Evolutionary conservation across 1,284 basidiomycete genomes (phyloP).

Genomic region (Malassezia furfur): DNA sequence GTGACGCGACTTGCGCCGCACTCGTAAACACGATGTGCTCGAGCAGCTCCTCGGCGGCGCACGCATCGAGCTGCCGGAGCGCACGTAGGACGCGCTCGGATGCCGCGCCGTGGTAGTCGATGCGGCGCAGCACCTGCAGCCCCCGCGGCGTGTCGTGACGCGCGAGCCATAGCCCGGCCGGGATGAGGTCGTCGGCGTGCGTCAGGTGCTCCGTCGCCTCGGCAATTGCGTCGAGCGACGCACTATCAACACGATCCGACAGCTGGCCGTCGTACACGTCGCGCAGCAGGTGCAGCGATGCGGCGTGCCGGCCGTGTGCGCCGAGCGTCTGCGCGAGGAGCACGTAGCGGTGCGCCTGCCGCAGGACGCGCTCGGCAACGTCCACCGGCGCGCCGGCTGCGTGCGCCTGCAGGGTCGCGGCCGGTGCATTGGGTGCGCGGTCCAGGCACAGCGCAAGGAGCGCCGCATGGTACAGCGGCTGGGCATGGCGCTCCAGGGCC

Average conservation of each 20-base stretch:
- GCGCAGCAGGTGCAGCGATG: conserved; percentile 22
- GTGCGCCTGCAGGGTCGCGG: background rate
- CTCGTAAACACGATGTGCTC: conserved; percentile 33
- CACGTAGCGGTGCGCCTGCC: background rate
- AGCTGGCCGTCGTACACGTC: conserved; percentile 25
- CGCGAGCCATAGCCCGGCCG: conserved; percentile 34
- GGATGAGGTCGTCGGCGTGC: conserved; percentile 1
- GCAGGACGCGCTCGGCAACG: background rate
- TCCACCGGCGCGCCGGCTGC: background rate
- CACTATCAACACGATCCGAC: conserved; percentile 17
- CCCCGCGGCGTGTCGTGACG: conserved; percentile 27
- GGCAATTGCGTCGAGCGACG: conserved; percentile 18
- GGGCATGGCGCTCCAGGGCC: background rate
- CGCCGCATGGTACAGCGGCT: background rate
- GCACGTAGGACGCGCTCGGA: conserved; percentile 17
- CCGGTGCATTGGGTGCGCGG: background rate
- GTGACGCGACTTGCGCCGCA: conserved; percentile 20
- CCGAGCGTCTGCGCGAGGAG: background rate
- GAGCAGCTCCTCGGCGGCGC: conserved; percentile 31
- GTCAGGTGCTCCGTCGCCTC: conserved; percentile 5
- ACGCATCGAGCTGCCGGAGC: conserved; percentile 22
- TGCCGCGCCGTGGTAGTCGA: background rate
- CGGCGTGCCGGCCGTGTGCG: background rate
- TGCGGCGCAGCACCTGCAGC: conserved; percentile 7
- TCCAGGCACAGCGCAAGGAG: background rate